Base-by-base conservation (phyloP, 169 alveolate species). In the Plasmodium cynomolgi region DNA sequence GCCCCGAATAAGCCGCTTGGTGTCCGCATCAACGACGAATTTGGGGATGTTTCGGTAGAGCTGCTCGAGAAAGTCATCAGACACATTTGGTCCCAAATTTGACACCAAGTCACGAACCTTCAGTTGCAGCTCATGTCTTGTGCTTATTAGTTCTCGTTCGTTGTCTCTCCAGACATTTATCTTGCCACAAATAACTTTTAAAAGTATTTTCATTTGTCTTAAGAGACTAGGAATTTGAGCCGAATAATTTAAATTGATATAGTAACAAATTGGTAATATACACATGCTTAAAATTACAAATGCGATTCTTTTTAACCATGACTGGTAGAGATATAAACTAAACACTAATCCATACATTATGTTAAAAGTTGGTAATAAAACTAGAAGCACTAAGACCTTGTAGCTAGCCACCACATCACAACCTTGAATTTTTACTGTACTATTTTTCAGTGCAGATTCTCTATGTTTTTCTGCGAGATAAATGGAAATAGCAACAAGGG, bases 371-470 rank as follows among this genome's bases (percentile, higher is more conserved):
- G 99, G 99, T 31, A 97, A 95, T 26, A 97, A 75, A 20, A 97
- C 99, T 81, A 97, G 84, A 47, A 97, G 96, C 23, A 97, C 99
- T 84, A 97, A 93, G n/a, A 97, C 95, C 95, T 97, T 97, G 95
- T 97, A 97, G 73, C 98, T 97, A 20, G 98, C 98, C 58, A 97
- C 97, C 50, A 97, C 99, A 83, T 97, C 98, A n/a, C 97, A 93
- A 7, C 98, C 99, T 77, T 95, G 97, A 50, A 97, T 93, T 84
- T 97, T 97, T 54, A 97, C 98, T 23, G 95, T 90, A 74, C 98
- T 97, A 90, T 93, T 96, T 71, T 96, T 96, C 17, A 97, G 83
- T 1, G 92, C 95, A 91, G 95, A 95, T 93, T 94, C 93, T 81
- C 99, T 95, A 86, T 97, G 99, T 39, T 96, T 95, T 81, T 97